phyloP scores from a whole-genome alignment of 2,329 filamentous ascomycete genomes.

The Stagonosporopsis cucurbitacearum region DNA sequence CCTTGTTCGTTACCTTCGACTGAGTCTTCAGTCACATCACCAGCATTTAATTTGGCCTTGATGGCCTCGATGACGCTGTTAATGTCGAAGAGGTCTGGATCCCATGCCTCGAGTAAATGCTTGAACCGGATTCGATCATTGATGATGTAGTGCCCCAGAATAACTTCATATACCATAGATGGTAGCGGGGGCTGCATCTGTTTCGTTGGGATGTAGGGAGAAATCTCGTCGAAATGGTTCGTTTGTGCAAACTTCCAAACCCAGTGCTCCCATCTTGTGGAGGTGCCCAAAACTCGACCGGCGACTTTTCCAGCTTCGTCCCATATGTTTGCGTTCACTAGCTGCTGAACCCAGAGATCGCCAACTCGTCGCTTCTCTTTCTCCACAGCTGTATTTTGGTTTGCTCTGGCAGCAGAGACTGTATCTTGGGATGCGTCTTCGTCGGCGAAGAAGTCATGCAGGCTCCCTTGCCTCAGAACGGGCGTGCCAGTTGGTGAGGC shows the following conservation, averaged over 20 bases:
- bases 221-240: slow-evolving; percentile 88
- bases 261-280: slow-evolving; percentile 92
- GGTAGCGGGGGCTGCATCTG: slow-evolving; percentile 81
- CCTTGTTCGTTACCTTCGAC: slow-evolving; percentile 75
- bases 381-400: slow-evolving; percentile 70
- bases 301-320: slow-evolving; percentile 77
- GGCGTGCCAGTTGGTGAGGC: slow-evolving; percentile 53
- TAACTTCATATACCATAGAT: slow-evolving; percentile 82
- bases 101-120: slow-evolving; percentile 82
- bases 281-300: slow-evolving; percentile 79
- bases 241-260: slow-evolving; percentile 89
- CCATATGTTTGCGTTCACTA: slow-evolving; percentile 80
- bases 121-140: slow-evolving; percentile 76
- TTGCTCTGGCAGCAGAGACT: slow-evolving; percentile 63
- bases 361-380: slow-evolving; percentile 91
- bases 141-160: slow-evolving; percentile 87
- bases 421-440: slow-evolving; percentile 67
- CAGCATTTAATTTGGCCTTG: slow-evolving; percentile 79
- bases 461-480: slow-evolving; percentile 51
- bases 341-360: slow-evolving; percentile 89
- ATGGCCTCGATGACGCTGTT: slow-evolving; percentile 77
- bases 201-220: slow-evolving; percentile 77
- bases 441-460: slow-evolving; percentile 75
- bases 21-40: slow-evolving; percentile 76
- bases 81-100: slow-evolving; percentile 82